Evolutionary conservation across 306 rosid species (phyloP).

Genomic region (Castanea crenata): DNA sequence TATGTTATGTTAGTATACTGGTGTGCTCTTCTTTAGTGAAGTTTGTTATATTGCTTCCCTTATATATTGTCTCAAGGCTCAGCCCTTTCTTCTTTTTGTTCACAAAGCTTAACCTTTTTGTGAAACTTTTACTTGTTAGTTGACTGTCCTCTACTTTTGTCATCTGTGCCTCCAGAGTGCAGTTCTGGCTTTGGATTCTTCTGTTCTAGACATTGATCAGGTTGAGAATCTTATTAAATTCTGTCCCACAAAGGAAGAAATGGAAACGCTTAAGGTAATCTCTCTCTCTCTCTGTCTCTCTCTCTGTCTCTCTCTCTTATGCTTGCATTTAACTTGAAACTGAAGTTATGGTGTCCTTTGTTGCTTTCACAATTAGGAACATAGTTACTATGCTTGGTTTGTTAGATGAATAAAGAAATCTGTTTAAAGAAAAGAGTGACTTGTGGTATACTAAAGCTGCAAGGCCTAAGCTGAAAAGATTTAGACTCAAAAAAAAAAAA

Average conservation of each 20-base stretch:
- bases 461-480: neutral
- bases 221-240: slow-evolving; percentile 97
- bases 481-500: neutral
- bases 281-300: slow-evolving; percentile 3
- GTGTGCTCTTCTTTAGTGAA: neutral
- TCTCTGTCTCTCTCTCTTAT: neutral
- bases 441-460: neutral
- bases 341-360: neutral
- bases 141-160: neutral
- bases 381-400: neutral
- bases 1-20: neutral
- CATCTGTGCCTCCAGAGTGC: slow-evolving; percentile 36
- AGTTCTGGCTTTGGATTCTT: slow-evolving; percentile 62
- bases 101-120: neutral
- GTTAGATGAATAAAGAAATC: neutral
- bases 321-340: neutral
- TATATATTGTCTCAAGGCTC: neutral
- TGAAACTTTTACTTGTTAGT: neutral
- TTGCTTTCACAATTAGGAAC: neutral
- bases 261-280: slow-evolving; percentile 83
- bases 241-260: slow-evolving; percentile 96
- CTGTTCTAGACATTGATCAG: slow-evolving; percentile 70
- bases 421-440: neutral
- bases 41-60: neutral
- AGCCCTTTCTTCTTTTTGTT: neutral